Evolutionary conservation across 768 basidiomycete species (phyloP).

Genomic region (Pleurotus giganteus): DNA sequence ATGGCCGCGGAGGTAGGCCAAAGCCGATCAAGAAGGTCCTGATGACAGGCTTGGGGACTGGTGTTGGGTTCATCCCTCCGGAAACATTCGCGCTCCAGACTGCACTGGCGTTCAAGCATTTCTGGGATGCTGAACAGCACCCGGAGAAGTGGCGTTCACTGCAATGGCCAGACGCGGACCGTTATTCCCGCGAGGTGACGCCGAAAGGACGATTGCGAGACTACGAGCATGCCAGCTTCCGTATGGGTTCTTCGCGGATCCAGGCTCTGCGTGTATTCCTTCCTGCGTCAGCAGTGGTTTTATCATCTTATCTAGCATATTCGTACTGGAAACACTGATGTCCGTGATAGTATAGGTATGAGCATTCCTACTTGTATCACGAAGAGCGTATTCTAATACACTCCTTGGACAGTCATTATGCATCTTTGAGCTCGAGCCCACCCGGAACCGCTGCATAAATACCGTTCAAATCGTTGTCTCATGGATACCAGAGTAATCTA

Average conservation of each 20-base stretch:
- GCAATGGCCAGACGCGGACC: slow-evolving; percentile 3
- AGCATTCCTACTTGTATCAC: too few species aligned
- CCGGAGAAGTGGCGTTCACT: slow-evolving; percentile 12
- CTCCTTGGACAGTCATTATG: too few species aligned
- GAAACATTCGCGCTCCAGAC: slow-evolving; percentile 10
- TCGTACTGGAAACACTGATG: too few species aligned
- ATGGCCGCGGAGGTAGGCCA: background rate
- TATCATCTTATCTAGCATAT: too few species aligned
- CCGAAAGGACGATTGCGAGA: background rate
- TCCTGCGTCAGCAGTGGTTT: too few species aligned
- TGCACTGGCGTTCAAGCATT: slow-evolving; percentile 11
- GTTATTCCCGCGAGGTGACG: slow-evolving; percentile 8
- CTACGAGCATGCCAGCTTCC: background rate
- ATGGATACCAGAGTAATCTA: too few species aligned
- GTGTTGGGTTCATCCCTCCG: slow-evolving; percentile 9
- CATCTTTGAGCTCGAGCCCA: too few species aligned
- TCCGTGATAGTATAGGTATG: too few species aligned
- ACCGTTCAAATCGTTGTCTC: too few species aligned
- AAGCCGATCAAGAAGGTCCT: slow-evolving; percentile 5
- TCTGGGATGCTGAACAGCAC: slow-evolving; percentile 2
- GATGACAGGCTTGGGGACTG: slow-evolving; percentile 12
- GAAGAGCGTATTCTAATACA: too few species aligned
- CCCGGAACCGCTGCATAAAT: too few species aligned
- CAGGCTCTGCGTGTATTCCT: too few species aligned
- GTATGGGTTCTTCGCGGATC: background rate